These are phyloP conservation scores for Cyanodermella asteris DNA, from an alignment of 2,329 filamentous ascomycete genomes.

Conservation along the genomic window DNA sequence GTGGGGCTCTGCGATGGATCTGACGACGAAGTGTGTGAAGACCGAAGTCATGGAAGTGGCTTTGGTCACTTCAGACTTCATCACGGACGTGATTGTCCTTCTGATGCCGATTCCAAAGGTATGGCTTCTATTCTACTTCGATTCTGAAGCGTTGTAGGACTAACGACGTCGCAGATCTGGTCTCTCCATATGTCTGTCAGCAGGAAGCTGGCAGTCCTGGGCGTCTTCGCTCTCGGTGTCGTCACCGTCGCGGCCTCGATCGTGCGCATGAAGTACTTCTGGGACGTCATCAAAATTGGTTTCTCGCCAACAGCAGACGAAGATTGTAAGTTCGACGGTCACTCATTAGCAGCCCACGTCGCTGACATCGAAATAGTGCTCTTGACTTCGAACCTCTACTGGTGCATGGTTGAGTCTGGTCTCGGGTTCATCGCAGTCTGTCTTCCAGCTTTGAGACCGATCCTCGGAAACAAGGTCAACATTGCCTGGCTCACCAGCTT, in stretches of 20 bases:
- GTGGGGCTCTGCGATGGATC: constrained; percentile 1
- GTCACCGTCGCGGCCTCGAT: constrained; percentile 4
- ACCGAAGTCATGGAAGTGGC: not conserved
- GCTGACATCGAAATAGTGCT: not conserved
- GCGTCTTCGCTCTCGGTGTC: constrained; percentile 3
- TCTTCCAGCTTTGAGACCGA: constrained; percentile 2
- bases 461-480: no score
- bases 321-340: constrained; percentile 1
- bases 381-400: constrained; percentile 4
- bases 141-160: not conserved
- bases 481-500: no score
- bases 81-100: constrained; percentile 3
- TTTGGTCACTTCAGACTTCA: constrained; percentile 3
- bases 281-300: constrained; percentile 1
- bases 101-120: constrained; percentile 3
- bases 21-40: constrained; percentile 2
- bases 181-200: constrained; percentile 2
- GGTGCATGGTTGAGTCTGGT: constrained; percentile 4
- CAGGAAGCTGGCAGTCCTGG: constrained; percentile 3
- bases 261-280: constrained; percentile 1
- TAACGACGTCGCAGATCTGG: constrained; percentile 3
- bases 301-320: constrained; percentile 2
- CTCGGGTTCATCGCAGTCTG: constrained; percentile 4
- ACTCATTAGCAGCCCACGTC: not conserved
- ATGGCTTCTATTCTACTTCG: not conserved